Percentiles rank a stretch among this genome's conserved stretches.
phyloP scores from a whole-genome alignment of 2,329 filamentous ascomycete species.

The Colletotrichum caudatum region DNA sequence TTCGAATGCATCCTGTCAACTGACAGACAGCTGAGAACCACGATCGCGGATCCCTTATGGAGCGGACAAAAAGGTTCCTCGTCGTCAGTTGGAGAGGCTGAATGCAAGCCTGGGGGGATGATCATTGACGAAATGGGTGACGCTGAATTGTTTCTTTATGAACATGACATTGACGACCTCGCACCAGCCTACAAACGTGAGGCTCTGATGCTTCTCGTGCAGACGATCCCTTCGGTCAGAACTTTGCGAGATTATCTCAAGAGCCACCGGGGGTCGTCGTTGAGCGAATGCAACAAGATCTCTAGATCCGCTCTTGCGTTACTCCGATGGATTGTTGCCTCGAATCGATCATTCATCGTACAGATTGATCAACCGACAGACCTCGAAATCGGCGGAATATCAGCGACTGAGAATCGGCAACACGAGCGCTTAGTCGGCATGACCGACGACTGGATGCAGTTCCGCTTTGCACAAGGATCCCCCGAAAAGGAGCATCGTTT shows the following conservation, averaged over 20 bases:
- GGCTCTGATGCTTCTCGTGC: conserved; percentile 65
- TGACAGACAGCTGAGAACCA: not conserved
- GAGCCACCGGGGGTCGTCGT: conserved; percentile 51
- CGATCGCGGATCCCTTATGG: not conserved
- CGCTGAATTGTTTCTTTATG: conserved; percentile 56
- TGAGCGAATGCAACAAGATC: conserved; percentile 66
- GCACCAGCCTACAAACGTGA: conserved; percentile 57
- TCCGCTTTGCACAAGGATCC: conserved; percentile 87
- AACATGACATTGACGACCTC: conserved; percentile 69
- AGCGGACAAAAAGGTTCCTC: not conserved
- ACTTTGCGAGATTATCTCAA: conserved; percentile 66
- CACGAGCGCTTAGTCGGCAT: conserved; percentile 73
- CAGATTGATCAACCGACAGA: conserved; percentile 68
- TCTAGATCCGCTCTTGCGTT: conserved; percentile 75
- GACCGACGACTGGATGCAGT: conserved; percentile 75
- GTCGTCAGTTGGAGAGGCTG: not conserved
- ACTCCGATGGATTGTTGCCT: conserved; percentile 89
- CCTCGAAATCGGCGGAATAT: conserved; percentile 7
- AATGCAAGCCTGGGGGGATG: not conserved
- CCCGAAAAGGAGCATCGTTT: conserved; percentile 89
- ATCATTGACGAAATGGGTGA: conserved; percentile 22
- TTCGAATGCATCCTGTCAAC: conserved; percentile 23
- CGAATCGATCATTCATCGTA: conserved; percentile 87
- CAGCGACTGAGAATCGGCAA: conserved; percentile 38
- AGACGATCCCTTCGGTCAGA: conserved; percentile 70